Percentiles rank a stretch among this genome's conserved stretches.
Evolutionary conservation across 257 asterid genomes (phyloP).

Genomic region (Fraxinus anomala): DNA sequence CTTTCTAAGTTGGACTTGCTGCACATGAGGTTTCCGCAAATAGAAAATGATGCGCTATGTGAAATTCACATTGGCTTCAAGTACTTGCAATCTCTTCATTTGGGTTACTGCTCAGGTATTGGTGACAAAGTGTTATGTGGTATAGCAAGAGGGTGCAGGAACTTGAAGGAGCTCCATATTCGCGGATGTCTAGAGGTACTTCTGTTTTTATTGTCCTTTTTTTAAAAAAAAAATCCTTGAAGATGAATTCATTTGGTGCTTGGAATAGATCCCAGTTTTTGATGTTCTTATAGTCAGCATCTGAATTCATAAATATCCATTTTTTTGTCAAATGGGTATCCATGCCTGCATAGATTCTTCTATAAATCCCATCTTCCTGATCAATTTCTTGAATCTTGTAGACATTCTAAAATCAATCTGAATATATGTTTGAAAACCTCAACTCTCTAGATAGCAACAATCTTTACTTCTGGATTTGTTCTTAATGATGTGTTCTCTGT

Average conservation of each 20-base stretch:
- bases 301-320: too few relatives aligned
- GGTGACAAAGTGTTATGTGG: conserved; percentile 3
- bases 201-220: too few relatives aligned
- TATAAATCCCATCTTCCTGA: too few relatives aligned
- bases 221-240: too few relatives aligned
- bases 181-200: conserved; percentile 4
- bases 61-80: conserved; percentile 86
- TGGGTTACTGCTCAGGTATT: conserved; percentile 86
- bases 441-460: not conserved
- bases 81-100: conserved; percentile 83
- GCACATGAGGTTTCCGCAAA: conserved; percentile 57
- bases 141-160: not conserved
- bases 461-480: not conserved
- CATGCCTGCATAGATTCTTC: not conserved
- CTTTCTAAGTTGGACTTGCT: conserved; percentile 77
- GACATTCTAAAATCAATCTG: conserved; percentile 3
- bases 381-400: not conserved
- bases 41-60: conserved; percentile 60
- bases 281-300: too few relatives aligned
- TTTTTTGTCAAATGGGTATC: too few relatives aligned
- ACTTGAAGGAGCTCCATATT: not conserved
- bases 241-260: too few relatives aligned
- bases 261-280: too few relatives aligned
- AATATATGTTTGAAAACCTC: not conserved
- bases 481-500: conserved; percentile 1